These are phyloP conservation scores for Jacaranda copaia DNA, from an alignment of 257 asterid genomes.

Conservation along the genomic window DNA sequence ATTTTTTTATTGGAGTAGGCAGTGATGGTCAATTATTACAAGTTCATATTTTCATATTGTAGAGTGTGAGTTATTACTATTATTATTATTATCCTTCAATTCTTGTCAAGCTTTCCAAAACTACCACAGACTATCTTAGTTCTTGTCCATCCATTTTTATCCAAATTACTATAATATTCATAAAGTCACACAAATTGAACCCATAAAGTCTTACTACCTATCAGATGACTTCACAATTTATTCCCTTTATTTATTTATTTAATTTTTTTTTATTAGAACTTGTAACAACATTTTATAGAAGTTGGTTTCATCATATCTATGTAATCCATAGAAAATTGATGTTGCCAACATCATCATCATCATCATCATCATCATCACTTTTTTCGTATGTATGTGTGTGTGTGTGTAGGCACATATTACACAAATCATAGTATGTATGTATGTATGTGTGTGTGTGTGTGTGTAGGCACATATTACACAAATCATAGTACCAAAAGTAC, in stretches of 20 bases:
- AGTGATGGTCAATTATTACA: slow-evolving; percentile 22
- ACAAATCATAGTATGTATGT: too few species aligned
- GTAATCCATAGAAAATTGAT: too few species aligned
- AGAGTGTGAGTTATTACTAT: too few species aligned
- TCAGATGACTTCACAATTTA: not conserved
- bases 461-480: too few species aligned
- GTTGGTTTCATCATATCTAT: not conserved
- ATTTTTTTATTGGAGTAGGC: slow-evolving; percentile 1
- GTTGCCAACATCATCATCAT: too few species aligned
- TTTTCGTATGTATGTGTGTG: too few species aligned
- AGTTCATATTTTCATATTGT: not conserved
- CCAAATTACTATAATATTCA: too few species aligned
- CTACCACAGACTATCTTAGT: not conserved
- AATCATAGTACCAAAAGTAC: too few species aligned
- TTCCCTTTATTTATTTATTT: not conserved
- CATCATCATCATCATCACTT: too few species aligned
- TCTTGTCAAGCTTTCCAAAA: slow-evolving; percentile 1
- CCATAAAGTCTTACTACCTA: not conserved
- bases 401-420: too few species aligned
- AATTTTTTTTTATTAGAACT: too few species aligned
- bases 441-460: too few species aligned
- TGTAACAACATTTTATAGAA: not conserved
- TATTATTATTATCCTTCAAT: not conserved
- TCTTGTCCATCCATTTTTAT: not conserved
- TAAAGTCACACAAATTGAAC: not conserved